Percentiles rank a stretch among this genome's conserved stretches.
These are phyloP conservation scores for Brettanomyces nanus DNA, from an alignment of 805 yeast genomes.

Conservation along the genomic window DNA sequence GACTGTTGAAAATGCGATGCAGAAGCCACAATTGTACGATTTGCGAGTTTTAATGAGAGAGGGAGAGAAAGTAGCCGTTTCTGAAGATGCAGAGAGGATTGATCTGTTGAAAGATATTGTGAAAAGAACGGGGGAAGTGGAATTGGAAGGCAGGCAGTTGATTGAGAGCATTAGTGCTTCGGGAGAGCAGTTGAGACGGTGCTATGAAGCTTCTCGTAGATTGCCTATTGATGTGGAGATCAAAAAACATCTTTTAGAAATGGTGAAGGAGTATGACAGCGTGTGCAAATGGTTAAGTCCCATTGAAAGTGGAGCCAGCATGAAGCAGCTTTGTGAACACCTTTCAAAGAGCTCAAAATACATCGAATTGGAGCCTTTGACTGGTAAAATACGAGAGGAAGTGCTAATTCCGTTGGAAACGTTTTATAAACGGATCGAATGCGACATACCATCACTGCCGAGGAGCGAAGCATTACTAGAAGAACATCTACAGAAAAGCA, in stretches of 20 bases:
- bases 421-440: not conserved
- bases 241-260: not conserved
- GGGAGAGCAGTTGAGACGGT: not conserved
- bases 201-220: not conserved
- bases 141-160: conserved; percentile 8
- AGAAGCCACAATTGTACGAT: conserved; percentile 20
- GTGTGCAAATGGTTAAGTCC: not conserved
- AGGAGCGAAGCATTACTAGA: not conserved
- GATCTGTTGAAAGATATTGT: conserved; percentile 6
- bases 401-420: conserved; percentile 1
- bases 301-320: not conserved
- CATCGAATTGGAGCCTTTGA: not conserved
- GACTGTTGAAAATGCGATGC: conserved; percentile 5
- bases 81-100: conserved; percentile 11
- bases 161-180: not conserved
- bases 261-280: conserved; percentile 2
- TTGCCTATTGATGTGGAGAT: conserved; percentile 4
- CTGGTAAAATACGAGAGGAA: not conserved
- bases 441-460: not conserved
- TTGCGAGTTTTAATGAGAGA: conserved; percentile 16
- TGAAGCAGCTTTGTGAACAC: not conserved
- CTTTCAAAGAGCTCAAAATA: not conserved
- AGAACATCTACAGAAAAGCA: not conserved
- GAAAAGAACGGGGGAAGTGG: conserved; percentile 8
- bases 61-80: conserved; percentile 14